Evolutionary conservation across 306 rosid genomes (phyloP).

Genomic region (cucumber (Cucumis sativus)): Cucumber_9930_V3 NC_026659.2:31436501-31437000

Average conservation of each 20-base stretch:
- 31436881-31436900: conserved; percentile 23
- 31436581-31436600: neutral
- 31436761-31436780: conserved; percentile 36
- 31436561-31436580: too few species aligned
- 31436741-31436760: conserved; percentile 12
- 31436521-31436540: too few species aligned
- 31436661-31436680: neutral
- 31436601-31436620: neutral
- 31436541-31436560: too few species aligned
- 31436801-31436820: conserved; percentile 30
- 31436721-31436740: neutral
- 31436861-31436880: neutral
- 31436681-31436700: neutral
- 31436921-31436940: conserved; percentile 36
- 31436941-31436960: conserved; percentile 15
- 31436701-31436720: neutral
- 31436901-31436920: conserved; percentile 30
- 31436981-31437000: conserved; percentile 16
- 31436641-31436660: neutral
- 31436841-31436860: conserved; percentile 12
- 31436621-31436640: neutral
- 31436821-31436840: conserved; percentile 8
- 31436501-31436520: too few species aligned
- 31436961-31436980: conserved; percentile 20
- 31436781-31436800: conserved; percentile 27